Base-by-base conservation (phyloP, 176 grass and related monocot species). In the Phoenix dactylifera region DNA sequence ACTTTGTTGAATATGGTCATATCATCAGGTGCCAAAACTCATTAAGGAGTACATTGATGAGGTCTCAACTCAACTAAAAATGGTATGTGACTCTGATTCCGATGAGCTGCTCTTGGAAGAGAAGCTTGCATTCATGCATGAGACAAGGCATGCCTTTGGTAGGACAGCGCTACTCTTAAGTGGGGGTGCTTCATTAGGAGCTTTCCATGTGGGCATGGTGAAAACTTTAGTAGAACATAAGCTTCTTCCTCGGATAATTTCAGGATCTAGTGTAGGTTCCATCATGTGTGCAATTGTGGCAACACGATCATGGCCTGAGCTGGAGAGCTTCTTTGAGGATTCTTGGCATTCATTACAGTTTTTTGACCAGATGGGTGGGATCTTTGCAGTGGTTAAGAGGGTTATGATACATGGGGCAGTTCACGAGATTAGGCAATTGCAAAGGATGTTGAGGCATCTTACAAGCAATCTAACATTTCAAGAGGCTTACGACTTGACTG, bases 21-120 rank as follows among this genome's bases (percentile, higher is more conserved):
- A 44, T 44, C 0, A 9, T 6, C 24, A 95, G 90, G 90, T 95
- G 15, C 90, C 85, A 54, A 95, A 79, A 81, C 66, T 86, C 65
- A 95, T 95, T 65, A 95, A 95, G 72, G 90, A 95, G 29, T 95
- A 95, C 79, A 95, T 95, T 55, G 90, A 89, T 69, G 90, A 95
- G 74, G 85, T 95, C 20, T 89, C 90, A 15, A 83, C 82, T 77
- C 90, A 95, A 70, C 70, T 95, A 64, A 85, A 88, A 76, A 81
- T 95, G 82, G 85, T 95, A 7, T 95, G 90, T 22, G 66, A 90
- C 68, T 82, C 80, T 44, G 90, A 95, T 72, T 95, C 90, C 28
- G 90, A 89, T 26, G 90, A 95, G 52, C 51, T 95, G 55, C 76
- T 84, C 16, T 73, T 95, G 0, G 82, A 95, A 69, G 90, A 95